Base-by-base conservation (phyloP, 2,329 filamentous ascomycete species). In the Sphaerulina musiva region DNA sequence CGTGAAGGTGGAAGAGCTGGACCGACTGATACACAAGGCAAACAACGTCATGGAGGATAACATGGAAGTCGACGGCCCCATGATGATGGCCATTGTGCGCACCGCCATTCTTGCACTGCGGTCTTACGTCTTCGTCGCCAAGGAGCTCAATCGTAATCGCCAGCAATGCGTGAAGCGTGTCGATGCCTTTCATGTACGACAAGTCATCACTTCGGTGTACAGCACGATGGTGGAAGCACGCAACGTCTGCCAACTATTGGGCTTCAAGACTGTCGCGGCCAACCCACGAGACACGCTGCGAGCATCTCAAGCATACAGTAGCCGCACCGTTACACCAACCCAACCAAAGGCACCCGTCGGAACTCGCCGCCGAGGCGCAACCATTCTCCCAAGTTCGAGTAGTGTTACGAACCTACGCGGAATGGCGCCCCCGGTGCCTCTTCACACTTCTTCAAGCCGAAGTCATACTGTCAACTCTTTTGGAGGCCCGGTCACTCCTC, bases 401-500 rank as follows among this genome's bases (percentile, higher is more conserved):
- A 66, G 62, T 45, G 64, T 56, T 36, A 66, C 65, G 41, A 68
- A 65, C 51, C 56, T 70, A 11, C 66, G 63, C 12, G 68, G 66
- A 34, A 69, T 68, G 56, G 61, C 69, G 48, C 69, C 72, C 36
- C 72, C 74, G 1, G 69, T 75, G n/a, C 62, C 74, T 34, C 67
- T 76, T 53, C 73, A 73, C 52, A 69, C 70, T 20, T 69, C 71
- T 17, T 78, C 74, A 48, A 81, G 79, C 61, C 73, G 79, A 44
- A 78, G 76, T 9, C 80, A 79, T 62, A 77, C 76, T 11, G 68
- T 78, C 69, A 74, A 72, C 2, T 74, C 78, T 5, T 34, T 61
- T 26, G 62, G 62, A 53, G 74, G 71, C 14, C 66, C 72, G 6
- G 70, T 69, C n/a, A 95, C 89, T 0, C 89, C 89, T 44, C 83